These are phyloP conservation scores for Mortierella sp. DNA, from an alignment of 371 early-diverging fungal species.

Conservation along the genomic window DNA sequence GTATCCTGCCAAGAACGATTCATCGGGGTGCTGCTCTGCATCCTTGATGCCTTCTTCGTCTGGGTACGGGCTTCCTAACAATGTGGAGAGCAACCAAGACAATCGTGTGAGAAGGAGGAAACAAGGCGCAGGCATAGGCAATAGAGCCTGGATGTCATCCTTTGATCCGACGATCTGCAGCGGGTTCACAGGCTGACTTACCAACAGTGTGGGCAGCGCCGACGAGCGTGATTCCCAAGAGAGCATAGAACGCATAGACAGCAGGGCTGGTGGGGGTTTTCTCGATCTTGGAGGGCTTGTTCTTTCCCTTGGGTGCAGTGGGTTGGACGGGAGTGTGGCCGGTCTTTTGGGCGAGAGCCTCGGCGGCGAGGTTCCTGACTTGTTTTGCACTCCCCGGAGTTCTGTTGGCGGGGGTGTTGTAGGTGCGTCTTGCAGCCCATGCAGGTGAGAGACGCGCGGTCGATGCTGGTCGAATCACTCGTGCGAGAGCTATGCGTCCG, in stretches of 20 bases:
- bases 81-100: neutral
- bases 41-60: constrained; percentile 47
- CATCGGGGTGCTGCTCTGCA: constrained; percentile 45
- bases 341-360: constrained; percentile 57
- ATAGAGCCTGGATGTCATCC: too few species aligned
- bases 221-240: constrained; percentile 28
- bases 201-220: constrained; percentile 43
- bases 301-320: constrained; percentile 61
- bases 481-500: constrained; percentile 36
- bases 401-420: constrained; percentile 32
- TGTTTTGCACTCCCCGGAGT: constrained; percentile 7
- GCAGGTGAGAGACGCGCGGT: constrained; percentile 32
- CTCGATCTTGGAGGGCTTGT: constrained; percentile 61
- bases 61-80: constrained; percentile 40
- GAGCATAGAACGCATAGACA: constrained; percentile 30
- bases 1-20: constrained; percentile 30
- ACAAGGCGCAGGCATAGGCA: too few species aligned
- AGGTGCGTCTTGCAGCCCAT: constrained; percentile 43
- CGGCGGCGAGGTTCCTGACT: constrained; percentile 55
- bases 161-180: neutral
- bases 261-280: constrained; percentile 45
- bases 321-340: constrained; percentile 46
- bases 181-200: constrained; percentile 3
- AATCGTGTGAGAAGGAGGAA: too few species aligned
- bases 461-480: constrained; percentile 19